Evolutionary conservation across 73 alveolate species (phyloP).

Genomic region (Effrenium voratum): DNA sequence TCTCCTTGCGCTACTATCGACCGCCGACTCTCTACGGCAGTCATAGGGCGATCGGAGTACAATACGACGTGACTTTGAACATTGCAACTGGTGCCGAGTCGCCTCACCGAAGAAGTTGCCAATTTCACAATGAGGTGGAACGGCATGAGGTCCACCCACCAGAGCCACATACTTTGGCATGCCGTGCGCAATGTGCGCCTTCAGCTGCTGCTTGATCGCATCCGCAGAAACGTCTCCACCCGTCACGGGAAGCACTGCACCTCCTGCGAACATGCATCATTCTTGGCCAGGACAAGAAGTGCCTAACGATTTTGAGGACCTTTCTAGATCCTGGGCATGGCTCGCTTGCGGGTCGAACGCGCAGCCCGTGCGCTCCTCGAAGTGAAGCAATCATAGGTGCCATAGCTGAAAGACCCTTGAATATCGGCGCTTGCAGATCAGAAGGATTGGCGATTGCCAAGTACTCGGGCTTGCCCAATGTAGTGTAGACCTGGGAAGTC

Average conservation of each 20-base stretch:
- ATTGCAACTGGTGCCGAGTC: too few species aligned
- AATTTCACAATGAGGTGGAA: conserved; percentile 2
- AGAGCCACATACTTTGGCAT: conserved; percentile 36
- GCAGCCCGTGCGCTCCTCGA: too few species aligned
- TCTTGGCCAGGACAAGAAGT: too few species aligned
- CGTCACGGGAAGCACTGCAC: conserved; percentile 33
- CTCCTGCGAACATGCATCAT: too few species aligned
- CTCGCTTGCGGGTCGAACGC: too few species aligned
- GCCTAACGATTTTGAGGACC: too few species aligned
- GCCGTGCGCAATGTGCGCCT: background rate
- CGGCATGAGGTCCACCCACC: conserved; percentile 39
- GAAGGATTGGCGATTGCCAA: conserved; percentile 39
- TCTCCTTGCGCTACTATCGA: too few species aligned
- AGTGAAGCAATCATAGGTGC: conserved; percentile 25
- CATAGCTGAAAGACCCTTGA: conserved; percentile 9
- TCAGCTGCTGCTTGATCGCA: background rate
- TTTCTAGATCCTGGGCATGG: too few species aligned
- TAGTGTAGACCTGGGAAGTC: background rate
- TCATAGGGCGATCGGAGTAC: too few species aligned
- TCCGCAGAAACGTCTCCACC: background rate
- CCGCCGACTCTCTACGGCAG: too few species aligned
- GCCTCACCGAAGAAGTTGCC: conserved; percentile 19
- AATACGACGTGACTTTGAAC: too few species aligned
- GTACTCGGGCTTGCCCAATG: conserved; percentile 53
- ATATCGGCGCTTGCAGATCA: background rate